Evolutionary conservation across 2,329 filamentous ascomycete species (phyloP), one percentile per base, ranked within the genome.

Genomic region (Fusarium sp.): DNA sequence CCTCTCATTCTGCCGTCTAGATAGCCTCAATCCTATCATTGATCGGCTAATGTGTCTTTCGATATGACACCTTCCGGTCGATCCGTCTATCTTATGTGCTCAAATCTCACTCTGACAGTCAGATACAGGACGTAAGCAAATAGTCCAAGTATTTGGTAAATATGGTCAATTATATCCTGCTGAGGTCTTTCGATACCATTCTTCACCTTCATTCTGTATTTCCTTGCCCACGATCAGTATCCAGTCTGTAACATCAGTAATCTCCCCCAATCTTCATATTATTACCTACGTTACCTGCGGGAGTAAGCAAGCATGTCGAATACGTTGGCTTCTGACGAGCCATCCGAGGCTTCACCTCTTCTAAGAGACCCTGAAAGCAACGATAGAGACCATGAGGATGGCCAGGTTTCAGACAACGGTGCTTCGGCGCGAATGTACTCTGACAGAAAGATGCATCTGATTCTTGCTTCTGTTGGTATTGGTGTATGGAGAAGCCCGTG

Each of bases 381-480:
- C 41, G 50, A 62, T 14, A 32, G 49, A 4, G 63, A 70, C 27
- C 46, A 63, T 5, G 72, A 73, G 23, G 67, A 73, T 59, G 63
- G 48, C 40, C 53, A 48, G 28, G 27, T 13, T 7, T 40, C 41
- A 9, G 58, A 51, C n/a, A 48, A 49, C 8, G 45, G 49, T 41
- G 41, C n/a, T 34, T 37, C 59, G 32, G 50, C 56, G 37, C 55
- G 55, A 42, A 14, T 63, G 25, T 62, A 50, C 55, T 42, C 49
- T 42, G n/a, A 74, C 78, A 73, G 75, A 46, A 81, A 80, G 68
- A 77, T 82, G 76, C 77, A 81, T 62, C 47, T 81, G 7, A 65
- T 82, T 32, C 47, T 82, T 28, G 79, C 78, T 7, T 78, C 80
- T 30, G 75, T 82, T 14, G 79, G 79, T n/a, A 78, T 82, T 34